Evolutionary conservation across 192 early-diverging fungal species (phyloP).

Genomic region (Linnemannia zychae): DNA sequence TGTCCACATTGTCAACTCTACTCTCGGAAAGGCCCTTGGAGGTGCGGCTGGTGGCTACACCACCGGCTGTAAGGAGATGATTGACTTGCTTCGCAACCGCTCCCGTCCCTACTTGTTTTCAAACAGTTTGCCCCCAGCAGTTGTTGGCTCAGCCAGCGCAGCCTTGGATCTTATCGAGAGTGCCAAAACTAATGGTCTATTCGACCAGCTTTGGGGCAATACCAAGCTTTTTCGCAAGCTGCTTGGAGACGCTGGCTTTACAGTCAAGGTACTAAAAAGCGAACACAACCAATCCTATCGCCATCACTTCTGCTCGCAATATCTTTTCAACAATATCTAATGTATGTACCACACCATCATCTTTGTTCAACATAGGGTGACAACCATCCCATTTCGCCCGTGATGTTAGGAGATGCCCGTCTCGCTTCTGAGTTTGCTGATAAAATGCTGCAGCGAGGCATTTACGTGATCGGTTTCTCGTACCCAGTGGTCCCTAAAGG

Average conservation of each 20-base stretch:
- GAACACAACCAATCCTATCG: neutral
- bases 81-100: slow-evolving; percentile 94
- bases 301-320: neutral
- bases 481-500: slow-evolving; percentile 95
- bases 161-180: slow-evolving; percentile 64
- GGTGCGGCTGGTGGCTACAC: slow-evolving; percentile 97
- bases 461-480: slow-evolving; percentile 98
- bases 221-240: slow-evolving; percentile 70
- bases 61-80: slow-evolving; percentile 87
- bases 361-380: slow-evolving; percentile 36
- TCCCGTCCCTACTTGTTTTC: slow-evolving; percentile 98
- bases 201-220: slow-evolving; percentile 70
- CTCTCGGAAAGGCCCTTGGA: slow-evolving; percentile 92
- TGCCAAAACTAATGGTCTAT: slow-evolving; percentile 61
- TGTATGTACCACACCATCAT: too few relatives aligned
- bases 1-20: slow-evolving; percentile 94
- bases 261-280: slow-evolving; percentile 60
- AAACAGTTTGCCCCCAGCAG: slow-evolving; percentile 94
- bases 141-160: slow-evolving; percentile 86
- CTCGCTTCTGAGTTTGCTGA: slow-evolving; percentile 78
- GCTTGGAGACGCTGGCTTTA: slow-evolving; percentile 72
- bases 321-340: too few relatives aligned
- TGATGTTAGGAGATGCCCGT: slow-evolving; percentile 96
- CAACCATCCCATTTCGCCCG: slow-evolving; percentile 84
- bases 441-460: slow-evolving; percentile 90